These are phyloP conservation scores for Schizophyllum amplum DNA, from an alignment of 1,284 basidiomycete species.

Conservation along the genomic window DNA sequence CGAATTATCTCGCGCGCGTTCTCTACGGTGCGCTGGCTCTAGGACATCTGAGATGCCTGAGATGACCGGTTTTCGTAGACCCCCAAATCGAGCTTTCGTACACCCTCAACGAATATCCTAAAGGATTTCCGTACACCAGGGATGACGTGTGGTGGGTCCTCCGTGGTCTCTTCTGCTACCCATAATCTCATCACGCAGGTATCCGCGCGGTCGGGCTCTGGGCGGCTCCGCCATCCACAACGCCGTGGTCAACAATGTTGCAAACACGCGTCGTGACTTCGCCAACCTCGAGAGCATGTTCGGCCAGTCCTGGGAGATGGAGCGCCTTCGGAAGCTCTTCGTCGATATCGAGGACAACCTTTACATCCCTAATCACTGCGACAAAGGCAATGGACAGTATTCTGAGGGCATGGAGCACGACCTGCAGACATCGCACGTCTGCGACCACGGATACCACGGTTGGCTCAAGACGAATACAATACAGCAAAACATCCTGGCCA, in stretches of 20 bases:
- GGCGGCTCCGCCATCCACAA: constrained; percentile 19
- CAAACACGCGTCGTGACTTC: constrained; percentile 13
- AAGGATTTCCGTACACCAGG: constrained; percentile 13
- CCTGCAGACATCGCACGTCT: too few relatives aligned
- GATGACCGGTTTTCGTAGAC: constrained; percentile 7
- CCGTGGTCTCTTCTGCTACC: background rate
- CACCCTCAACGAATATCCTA: constrained; percentile 15
- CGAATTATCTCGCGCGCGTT: constrained; percentile 14
- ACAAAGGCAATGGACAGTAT: too few relatives aligned
- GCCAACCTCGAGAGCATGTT: constrained; percentile 14
- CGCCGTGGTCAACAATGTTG: constrained; percentile 17
- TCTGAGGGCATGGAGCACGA: constrained; percentile 1
- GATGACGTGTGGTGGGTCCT: constrained; percentile 12
- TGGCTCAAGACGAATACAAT: constrained; percentile 16
- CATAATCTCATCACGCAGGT: constrained; percentile 5
- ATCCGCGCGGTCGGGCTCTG: constrained; percentile 16
- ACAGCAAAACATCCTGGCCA: constrained; percentile 10
- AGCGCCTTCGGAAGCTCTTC: constrained; percentile 17
- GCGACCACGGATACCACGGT: constrained; percentile 17
- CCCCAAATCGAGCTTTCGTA: constrained; percentile 15
- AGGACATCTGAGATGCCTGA: background rate
- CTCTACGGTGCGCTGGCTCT: constrained; percentile 10
- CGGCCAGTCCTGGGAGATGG: constrained; percentile 14
- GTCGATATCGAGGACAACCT: constrained; percentile 14
- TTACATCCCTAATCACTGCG: constrained; percentile 4